Base-by-base conservation (phyloP, 768 basidiomycete species). In the Serendipita sp. region DNA sequence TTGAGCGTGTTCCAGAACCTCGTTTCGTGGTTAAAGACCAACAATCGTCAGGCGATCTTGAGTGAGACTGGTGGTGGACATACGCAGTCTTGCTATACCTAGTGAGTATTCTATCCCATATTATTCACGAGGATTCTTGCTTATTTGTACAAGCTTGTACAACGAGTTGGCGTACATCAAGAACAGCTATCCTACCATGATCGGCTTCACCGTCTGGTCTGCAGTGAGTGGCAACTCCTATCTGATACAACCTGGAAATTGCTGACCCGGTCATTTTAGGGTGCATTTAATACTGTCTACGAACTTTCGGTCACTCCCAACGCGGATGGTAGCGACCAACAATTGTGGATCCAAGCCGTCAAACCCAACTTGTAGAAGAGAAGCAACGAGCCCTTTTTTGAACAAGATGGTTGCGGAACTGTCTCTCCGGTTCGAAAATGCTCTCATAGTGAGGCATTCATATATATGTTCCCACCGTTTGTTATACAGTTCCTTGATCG, bases 201-300 rank as follows among this genome's bases (percentile, higher is more conserved):
- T 74, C 43, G 81, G 81, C 18, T 83, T 80, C 74, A 73, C 79
- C 18, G 74, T 78, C 40, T 82, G 80, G 81, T 74, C 78, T 65
- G 81, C 63, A 53, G 55, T 60, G 34, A 11, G 55, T 60, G 8
- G 1, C 3, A 15, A 3, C 55, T 27, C 8, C 31, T 6, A 33
- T 8, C 23, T 40, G 0, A 33, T 2, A 15, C 15, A 8, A 37
- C 15, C 8, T 33, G 0, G 0, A 2, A 37, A 23, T 31, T 2
- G 2, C 31, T 63, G 63, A 65, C n/a, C 23, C 4, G 50, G 18
- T 18, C 13, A 40, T 6, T 37, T 62, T 66, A 70, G 23, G 80
- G 81, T 48, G 73, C 77, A 2, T 83, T 82, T 70, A 76, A 76
- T 65, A 75, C 78, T 1, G 75, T 73, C 58, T 83, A 83, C 69